Evolutionary conservation across 352 stramenopile genomes (phyloP), one percentile per base, ranked within the genome.

Genomic region (Phytopythium boreale): DNA sequence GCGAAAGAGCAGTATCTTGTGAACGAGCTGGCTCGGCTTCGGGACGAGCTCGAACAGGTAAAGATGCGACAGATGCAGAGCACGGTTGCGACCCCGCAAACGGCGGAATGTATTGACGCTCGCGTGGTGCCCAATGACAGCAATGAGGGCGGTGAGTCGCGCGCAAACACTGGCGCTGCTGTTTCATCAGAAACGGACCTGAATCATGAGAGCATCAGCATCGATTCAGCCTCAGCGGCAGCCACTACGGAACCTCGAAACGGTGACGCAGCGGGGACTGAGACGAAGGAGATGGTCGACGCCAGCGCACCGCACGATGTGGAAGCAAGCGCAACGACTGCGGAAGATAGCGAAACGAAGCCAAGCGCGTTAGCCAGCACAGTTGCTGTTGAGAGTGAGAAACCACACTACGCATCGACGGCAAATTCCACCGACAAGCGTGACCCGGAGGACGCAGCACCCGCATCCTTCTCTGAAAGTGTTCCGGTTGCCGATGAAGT

Each of bases 1-100:
- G 27, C 67, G 22, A 80, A 76, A 41, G 75, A 86, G 19, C 51
- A 72, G 36, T 62, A 57, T 1, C 62, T 84, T 31, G 63, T 72
- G 36, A 68, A 66, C 1, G 68, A 84, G 46, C 56, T 82, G 20
- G 66, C 56, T 37, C 63, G 68, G 8, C 37, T 87, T 36, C 64
- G 64, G 7, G 69, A 72, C 44, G 74, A 78, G 20, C 49, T 87
- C 5, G 67, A 64, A 61, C 56, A 61, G 56, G 56, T 61, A 61
- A 61, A 61, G 37, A 26, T 22, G n/a, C 55, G 29, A 14, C 39
- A 53, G 41, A 55, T 51, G 36, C 36, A 52, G 37, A 29, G n/a
- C 12, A 50, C 22, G 20, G 20, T 37, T 51, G 19, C 37, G 11
- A 24, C 36, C 24, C 17, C 22, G 39, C 31, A 61, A 6, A 37